Percentiles rank a stretch among this genome's conserved stretches.
Conservation (phyloP, 208 protist species). For the Leptomonas seymouri region DNA sequence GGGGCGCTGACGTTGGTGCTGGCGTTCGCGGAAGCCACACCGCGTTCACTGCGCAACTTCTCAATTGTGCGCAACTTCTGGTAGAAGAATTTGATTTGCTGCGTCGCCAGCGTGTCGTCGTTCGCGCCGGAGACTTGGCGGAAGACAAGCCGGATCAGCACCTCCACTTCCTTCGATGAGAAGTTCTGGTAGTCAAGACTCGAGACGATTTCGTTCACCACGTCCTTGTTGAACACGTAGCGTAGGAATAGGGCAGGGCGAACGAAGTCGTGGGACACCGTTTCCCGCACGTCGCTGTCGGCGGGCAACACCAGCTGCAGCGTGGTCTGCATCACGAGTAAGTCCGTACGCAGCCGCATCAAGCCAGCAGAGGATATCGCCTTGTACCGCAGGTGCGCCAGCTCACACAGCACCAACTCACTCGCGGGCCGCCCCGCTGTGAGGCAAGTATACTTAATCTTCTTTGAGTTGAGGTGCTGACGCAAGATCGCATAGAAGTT, state of each 20-base stretch:
- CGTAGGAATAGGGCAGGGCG: conserved; percentile 76
- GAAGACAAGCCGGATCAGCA: conserved; percentile 83
- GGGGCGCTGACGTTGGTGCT: not conserved
- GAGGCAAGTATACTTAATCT: conserved; percentile 74
- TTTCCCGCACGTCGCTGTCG: conserved; percentile 69
- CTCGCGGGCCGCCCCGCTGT: conserved; percentile 75
- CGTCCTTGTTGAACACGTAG: conserved; percentile 78
- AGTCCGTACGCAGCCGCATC: conserved; percentile 57
- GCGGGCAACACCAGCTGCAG: conserved; percentile 74
- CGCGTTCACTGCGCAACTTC: conserved; percentile 13
- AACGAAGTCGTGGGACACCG: conserved; percentile 62
- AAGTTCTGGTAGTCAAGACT: conserved; percentile 78
- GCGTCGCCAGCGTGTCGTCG: conserved; percentile 51
- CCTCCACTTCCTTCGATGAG: conserved; percentile 65
- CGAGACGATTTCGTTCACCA: conserved; percentile 78
- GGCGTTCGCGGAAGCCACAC: not conserved
- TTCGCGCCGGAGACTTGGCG: conserved; percentile 65
- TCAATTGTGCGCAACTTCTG: conserved; percentile 45
- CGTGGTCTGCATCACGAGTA: conserved; percentile 79
- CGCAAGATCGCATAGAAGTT: conserved; percentile 76
- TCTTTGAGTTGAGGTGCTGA: conserved; percentile 57
- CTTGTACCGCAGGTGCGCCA: conserved; percentile 86
- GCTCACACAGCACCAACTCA: conserved; percentile 76
- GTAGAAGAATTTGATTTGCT: conserved; percentile 64
- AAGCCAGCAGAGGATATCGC: conserved; percentile 68